These are phyloP conservation scores for Penicillium sp. DNA, from an alignment of 2,329 filamentous ascomycete genomes.

Conservation along the genomic window DNA sequence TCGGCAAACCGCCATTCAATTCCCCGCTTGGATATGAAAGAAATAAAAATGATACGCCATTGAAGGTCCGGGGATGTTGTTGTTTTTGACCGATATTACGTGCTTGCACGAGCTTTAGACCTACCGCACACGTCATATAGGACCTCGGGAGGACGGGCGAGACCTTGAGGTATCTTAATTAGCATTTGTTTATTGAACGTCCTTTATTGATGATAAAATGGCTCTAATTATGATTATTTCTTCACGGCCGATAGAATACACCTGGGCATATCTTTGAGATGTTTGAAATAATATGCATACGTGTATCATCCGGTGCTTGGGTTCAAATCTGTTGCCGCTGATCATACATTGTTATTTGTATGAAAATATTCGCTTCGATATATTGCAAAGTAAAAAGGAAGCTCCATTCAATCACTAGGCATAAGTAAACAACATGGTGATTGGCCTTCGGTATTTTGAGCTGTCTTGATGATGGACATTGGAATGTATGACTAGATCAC, in stretches of 20 bases:
- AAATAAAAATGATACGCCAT: not conserved
- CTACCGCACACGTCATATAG: constrained; percentile 2
- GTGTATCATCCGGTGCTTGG: not conserved
- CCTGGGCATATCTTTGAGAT: too few species aligned
- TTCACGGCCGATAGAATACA: constrained; percentile 4
- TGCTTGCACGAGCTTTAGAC: constrained; percentile 28
- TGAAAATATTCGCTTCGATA: not conserved
- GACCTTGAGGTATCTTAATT: not conserved
- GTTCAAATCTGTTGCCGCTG: not conserved
- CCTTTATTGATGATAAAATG: not conserved
- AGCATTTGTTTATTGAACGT: not conserved
- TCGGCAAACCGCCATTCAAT: not conserved
- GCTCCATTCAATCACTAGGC: not conserved
- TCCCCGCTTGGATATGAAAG: not conserved
- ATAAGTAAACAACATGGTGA: too few species aligned
- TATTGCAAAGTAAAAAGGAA: too few species aligned
- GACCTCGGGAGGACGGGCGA: not conserved
- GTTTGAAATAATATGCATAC: too few species aligned
- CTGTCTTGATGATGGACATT: too few species aligned
- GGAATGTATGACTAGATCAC: too few species aligned
- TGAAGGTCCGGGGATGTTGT: constrained; percentile 22
- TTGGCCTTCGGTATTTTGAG: too few species aligned
- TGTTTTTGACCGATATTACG: constrained; percentile 29
- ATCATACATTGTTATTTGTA: not conserved
- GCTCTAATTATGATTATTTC: not conserved